Evolutionary conservation across 495 filamentous ascomycete genomes (phyloP), one percentile per base, ranked within the genome.

Genomic region (Hypoxylon fragiforme): DNA sequence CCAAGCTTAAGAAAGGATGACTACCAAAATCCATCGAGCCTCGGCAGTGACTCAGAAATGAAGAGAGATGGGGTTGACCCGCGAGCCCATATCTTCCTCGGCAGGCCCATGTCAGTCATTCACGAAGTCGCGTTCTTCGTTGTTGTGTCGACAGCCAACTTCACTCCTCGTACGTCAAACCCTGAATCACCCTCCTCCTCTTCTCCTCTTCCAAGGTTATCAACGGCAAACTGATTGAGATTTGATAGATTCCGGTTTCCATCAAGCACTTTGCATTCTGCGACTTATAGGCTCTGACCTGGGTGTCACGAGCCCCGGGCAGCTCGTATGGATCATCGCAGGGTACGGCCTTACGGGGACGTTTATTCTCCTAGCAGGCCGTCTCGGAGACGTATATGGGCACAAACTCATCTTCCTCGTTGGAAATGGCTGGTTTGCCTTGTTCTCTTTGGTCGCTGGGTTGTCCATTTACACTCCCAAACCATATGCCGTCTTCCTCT

Each of bases 371-470:
- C 75, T 83, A 4, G 77, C 82, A 3, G 87, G 86, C 9, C 76
- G 85, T 3, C 71, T 87, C 3, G 86, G 87, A 0, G 86, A 89
- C 48, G 63, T 87, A 3, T 83, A 81, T 50, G 85, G 87, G 18
- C 83, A 87, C 63, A 82, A 83, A 47, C 70, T 70, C 6, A 70
- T 90, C 50, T 85, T 89, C 57, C 62, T 84, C n/a, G 63, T 81
- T 24, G 86, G 85, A 0, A 88, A 77, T 46, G 12, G 72, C 22
- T 89, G 86, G 86, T 81, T 85, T 38, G 73, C 73, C 0, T 31
- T 85, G 14, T 89, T 85, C 81, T 81, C 81, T n/a, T 59, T 82
- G 0, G 52, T 86, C 8, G 82, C 80, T 2, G 86, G 84, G 5
- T 73, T 87, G 42, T 65, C 68, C 26, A 64, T 70, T 12, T 64